A percentile compares a stretch with the other conserved stretches of the same genome.
phyloP scores from a whole-genome alignment of 352 stramenopile genomes.

The Chloridella minuta region DNA sequence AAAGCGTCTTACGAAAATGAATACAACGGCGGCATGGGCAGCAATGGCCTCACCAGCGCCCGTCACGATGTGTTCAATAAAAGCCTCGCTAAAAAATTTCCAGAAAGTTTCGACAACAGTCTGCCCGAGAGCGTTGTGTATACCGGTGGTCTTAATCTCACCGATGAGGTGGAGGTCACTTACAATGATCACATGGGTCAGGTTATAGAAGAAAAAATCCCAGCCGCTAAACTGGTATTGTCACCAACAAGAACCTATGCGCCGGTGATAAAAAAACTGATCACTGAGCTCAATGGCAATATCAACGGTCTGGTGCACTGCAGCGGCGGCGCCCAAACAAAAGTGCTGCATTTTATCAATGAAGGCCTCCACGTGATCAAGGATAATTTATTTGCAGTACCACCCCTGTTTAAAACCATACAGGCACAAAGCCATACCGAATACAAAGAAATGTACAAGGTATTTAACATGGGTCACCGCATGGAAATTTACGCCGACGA shows the following conservation, averaged over 20 bases:
- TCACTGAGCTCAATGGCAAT: conserved; percentile 15
- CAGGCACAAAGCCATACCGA: conserved; percentile 19
- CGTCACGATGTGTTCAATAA: conserved; percentile 24
- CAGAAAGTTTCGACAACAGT: conserved; percentile 22
- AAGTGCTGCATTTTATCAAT: conserved; percentile 23
- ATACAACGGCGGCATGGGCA: conserved; percentile 26
- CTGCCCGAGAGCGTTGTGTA: conserved; percentile 22
- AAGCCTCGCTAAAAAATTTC: conserved; percentile 20
- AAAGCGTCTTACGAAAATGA: conserved; percentile 24
- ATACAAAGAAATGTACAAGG: conserved; percentile 25
- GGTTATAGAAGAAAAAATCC: conserved; percentile 9
- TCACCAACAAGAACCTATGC: conserved; percentile 24
- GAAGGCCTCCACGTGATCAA: conserved; percentile 23
- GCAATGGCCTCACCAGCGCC: conserved; percentile 23
- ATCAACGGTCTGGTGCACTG: conserved; percentile 24
- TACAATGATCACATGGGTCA: background rate
- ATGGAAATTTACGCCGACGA: conserved; percentile 23
- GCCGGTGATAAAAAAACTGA: conserved; percentile 23
- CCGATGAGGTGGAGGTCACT: background rate
- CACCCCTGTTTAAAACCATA: conserved; percentile 22
- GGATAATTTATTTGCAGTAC: conserved; percentile 22
- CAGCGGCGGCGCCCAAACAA: conserved; percentile 24
- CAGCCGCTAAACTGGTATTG: conserved; percentile 24
- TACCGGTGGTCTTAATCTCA: conserved; percentile 16
- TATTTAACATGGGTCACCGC: conserved; percentile 26